Base-by-base conservation (phyloP, 176 grass and related monocot genomes). In the Oryza officinalis region DNA sequence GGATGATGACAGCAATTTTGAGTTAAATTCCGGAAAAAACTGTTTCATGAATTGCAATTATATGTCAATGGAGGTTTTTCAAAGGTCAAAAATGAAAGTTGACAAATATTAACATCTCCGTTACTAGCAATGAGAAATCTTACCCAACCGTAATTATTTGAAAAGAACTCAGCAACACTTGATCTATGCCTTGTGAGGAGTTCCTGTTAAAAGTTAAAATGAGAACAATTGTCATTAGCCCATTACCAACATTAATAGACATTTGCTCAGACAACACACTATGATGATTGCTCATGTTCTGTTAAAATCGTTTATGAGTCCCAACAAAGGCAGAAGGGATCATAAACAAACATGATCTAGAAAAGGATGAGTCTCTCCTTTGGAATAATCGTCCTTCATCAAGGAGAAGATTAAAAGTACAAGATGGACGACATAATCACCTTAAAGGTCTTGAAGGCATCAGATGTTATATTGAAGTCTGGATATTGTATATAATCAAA, bases 371-470 rank as follows among this genome's bases (percentile, higher is more conserved):
- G 2, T 1, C 12, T 26, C 2, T 15, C 20, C 59, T 63, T 9
- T 0, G 11, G 37, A 79, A 35, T 35, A 35, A 18, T 13, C 10
- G 11, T 82, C 1, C 3, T 72, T 59, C 2, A 13, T 60, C 17
- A 44, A 68, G 5, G 27, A 63, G 13, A 69, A 57, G 28, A 27
- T 25, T 17, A 25, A 18, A 54, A 26, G 1, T 26, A n/a, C 0
- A 38, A 30, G 47, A 89, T 61, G 26, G 4, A 43, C 13, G 2
- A 33, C 18, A 2, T 54, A 65, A 37, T 75, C 3, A 89, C 92
- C 86, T 94, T 94, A 89, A 91, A 94, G 18, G 92, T 94, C 50
- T 86, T 88, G 72, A 83, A 94, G 14, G 87, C 63, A 79, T 94
- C 89, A 15, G 92, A 82, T 67, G 89, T 68, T 33, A 87, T n/a